Conservation (phyloP, 345 rosid genomes). For the Camelina hispida region DNA sequence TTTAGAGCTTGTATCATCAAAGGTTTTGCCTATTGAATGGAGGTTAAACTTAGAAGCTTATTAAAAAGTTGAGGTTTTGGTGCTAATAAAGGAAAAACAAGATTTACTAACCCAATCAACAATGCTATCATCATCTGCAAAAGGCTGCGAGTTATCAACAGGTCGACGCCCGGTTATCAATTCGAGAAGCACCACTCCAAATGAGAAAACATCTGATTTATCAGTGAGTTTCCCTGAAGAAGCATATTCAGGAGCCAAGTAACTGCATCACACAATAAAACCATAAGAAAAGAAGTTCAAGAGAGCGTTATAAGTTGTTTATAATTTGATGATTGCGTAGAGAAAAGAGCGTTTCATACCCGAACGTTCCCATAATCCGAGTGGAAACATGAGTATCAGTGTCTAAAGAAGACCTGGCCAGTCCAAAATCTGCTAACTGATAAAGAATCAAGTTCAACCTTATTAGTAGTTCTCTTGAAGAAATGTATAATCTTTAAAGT, state of each 20-base stretch:
- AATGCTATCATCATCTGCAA: conserved; percentile 76
- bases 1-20: conserved; percentile 63
- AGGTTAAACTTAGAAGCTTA: not conserved
- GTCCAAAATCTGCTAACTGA: conserved; percentile 97
- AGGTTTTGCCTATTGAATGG: conserved; percentile 69
- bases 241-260: conserved; percentile 94
- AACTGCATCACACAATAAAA: conserved; percentile 49
- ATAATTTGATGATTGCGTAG: not conserved
- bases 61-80: not conserved
- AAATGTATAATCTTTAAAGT: not conserved
- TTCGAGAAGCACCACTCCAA: conserved; percentile 88
- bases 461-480: not conserved
- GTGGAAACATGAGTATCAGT: conserved; percentile 88
- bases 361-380: conserved; percentile 93
- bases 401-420: conserved; percentile 73
- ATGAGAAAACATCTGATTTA: conserved; percentile 87
- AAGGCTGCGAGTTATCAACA: conserved; percentile 54
- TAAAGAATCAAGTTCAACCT: conserved; percentile 14
- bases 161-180: conserved; percentile 84
- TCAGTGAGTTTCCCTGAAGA: conserved; percentile 85
- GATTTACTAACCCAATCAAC: conserved; percentile 80
- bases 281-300: conserved; percentile 13
- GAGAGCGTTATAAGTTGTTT: not conserved
- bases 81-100: not conserved
- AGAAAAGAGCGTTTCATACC: conserved; percentile 51